A percentile compares a stretch with the other conserved stretches of the same genome.
Conservation (phyloP, 1,139 yeast species). For the Hansenula lynferdii region DNA sequence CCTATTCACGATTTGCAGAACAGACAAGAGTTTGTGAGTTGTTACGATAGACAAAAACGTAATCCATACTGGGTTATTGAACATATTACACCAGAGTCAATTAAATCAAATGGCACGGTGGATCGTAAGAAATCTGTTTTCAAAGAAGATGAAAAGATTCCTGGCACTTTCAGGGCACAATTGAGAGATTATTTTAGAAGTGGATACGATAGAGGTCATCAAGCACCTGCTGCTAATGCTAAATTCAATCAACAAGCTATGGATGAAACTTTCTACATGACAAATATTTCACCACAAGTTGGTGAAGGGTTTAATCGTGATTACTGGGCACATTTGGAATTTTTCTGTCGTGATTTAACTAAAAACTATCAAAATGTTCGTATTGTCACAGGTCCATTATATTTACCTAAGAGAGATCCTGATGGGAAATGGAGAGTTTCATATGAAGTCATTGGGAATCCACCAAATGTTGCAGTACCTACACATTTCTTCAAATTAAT, state of each 20-base stretch:
- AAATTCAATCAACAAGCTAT: conserved; percentile 84
- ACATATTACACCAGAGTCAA: conserved; percentile 76
- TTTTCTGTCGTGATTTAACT: conserved; percentile 77
- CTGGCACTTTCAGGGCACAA: conserved; percentile 66
- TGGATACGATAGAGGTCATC: conserved; percentile 97
- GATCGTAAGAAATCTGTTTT: conserved; percentile 81
- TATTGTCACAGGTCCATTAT: conserved; percentile 90
- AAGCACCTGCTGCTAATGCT: conserved; percentile 98
- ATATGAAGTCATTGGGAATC: conserved; percentile 94
- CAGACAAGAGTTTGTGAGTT: conserved; percentile 73
- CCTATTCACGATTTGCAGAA: conserved; percentile 81
- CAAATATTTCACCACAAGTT: conserved; percentile 95
- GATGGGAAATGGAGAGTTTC: conserved; percentile 80
- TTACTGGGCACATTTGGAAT: conserved; percentile 96
- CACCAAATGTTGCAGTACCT: conserved; percentile 96
- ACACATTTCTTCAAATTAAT: conserved; percentile 92
- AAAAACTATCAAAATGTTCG: conserved; percentile 66
- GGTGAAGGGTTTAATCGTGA: conserved; percentile 97
- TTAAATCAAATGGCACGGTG: conserved; percentile 38
- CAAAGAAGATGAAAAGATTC: conserved; percentile 84
- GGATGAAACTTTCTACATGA: conserved; percentile 87
- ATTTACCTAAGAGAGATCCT: conserved; percentile 69
- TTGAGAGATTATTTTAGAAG: conserved; percentile 87
- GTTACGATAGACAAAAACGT: conserved; percentile 78
- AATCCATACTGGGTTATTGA: conserved; percentile 95